These are phyloP conservation scores for Eucalyptus cloeziana DNA, from an alignment of 345 rosid species.

Conservation along the genomic window DNA sequence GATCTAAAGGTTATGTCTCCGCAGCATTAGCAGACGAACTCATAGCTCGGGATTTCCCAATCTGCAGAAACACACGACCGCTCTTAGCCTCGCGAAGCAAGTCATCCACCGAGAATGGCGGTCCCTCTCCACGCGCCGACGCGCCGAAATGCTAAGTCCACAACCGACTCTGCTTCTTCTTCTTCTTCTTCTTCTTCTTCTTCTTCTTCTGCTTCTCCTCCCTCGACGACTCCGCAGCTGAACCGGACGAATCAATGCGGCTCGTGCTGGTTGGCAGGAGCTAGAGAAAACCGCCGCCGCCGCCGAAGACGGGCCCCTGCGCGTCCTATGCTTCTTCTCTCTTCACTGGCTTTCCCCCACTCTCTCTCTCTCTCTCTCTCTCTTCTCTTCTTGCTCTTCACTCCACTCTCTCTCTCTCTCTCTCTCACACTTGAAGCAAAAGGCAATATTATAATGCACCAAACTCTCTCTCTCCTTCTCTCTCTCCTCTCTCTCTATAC, in stretches of 20 bases:
- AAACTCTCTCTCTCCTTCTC: background rate
- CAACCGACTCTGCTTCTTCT: background rate
- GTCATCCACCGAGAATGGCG: background rate
- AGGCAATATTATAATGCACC: background rate
- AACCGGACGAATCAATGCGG: background rate
- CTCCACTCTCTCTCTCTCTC: background rate
- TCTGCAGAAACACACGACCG: background rate
- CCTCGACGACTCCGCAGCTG: background rate
- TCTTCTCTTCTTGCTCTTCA: background rate
- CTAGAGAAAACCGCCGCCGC: background rate
- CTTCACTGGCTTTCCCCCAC: background rate
- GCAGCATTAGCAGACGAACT: background rate
- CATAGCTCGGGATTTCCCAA: background rate
- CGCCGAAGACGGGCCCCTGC: background rate
- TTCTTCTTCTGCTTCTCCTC: background rate
- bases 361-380: background rate
- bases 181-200: background rate
- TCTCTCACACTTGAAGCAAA: background rate
- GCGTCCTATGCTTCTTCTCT: background rate
- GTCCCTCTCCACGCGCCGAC: background rate
- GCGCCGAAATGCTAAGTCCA: background rate
- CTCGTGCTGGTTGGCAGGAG: background rate
- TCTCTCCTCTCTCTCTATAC: background rate
- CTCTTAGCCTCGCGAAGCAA: slow-evolving; percentile 1
- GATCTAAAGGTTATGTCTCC: background rate